Evolutionary conservation across 2,329 filamentous ascomycete genomes (phyloP), one percentile per base, ranked within the genome.

Genomic region (Pseudocercospora macadamiae): DNA sequence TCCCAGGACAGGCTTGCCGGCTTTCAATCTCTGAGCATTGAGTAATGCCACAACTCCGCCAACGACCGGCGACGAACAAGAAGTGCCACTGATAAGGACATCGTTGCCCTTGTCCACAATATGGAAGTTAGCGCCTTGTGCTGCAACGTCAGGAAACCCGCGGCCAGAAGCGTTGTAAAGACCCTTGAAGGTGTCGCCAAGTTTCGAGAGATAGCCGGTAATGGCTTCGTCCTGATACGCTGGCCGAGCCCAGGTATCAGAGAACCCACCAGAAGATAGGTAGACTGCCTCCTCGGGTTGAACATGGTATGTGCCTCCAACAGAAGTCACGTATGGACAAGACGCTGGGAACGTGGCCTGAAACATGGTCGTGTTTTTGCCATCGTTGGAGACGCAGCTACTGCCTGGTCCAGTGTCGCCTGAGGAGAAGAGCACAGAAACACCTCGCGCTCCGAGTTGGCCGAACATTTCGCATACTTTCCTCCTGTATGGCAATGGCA

Each of bases 391-490:
- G 60, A 76, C 72, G 66, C 78, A 80, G 9, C 75, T 74, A 42
- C 71, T 74, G 16, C 82, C 82, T n/a, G 85, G 78, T 32, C 85
- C 85, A 16, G 74, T 74, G 65, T 90, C 86, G 3, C 88, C 88
- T 8, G 82, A 83, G 14, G 83, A 80, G 61, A 85, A 84, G 25
- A 89, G 73, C 8, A 89, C 77, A 0, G 82, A 83, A 3, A 86
- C 82, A 18, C 87, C 87, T 42, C 86, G 83, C 1, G 84, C 81
- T 12, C 85, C 86, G 51, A 89, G 82, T 65, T 87, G 81, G 55
- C 82, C 84, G 66, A 88, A 86, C 67, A 86, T 75, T 63, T 83
- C 81, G 76, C 87, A 89, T 14, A 88, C 84, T 42, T 80, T 80
- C 42, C 76, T 74, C 14, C 83, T 82, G 67, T 89, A 89, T 14